These are phyloP conservation scores for Dujonia santamariae DNA, from an alignment of 1,139 yeast species.

Conservation along the genomic window DNA sequence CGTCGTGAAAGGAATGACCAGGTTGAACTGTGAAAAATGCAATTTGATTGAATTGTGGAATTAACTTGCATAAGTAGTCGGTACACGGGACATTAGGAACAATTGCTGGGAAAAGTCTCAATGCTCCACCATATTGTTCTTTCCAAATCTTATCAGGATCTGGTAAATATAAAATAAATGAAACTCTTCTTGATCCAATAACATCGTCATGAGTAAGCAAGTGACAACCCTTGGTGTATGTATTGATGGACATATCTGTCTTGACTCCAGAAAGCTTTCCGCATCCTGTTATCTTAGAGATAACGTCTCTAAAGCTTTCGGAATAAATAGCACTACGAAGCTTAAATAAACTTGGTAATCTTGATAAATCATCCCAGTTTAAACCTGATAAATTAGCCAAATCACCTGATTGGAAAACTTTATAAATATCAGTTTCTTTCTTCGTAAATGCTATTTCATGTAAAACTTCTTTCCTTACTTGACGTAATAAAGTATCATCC, in stretches of 20 bases:
- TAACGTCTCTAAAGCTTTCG: slow-evolving; percentile 72
- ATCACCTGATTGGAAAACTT: slow-evolving; percentile 93
- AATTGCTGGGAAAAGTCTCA: slow-evolving; percentile 81
- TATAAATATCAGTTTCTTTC: slow-evolving; percentile 96
- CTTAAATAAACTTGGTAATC: slow-evolving; percentile 71
- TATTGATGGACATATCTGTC: slow-evolving; percentile 90
- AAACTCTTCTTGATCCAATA: slow-evolving; percentile 89
- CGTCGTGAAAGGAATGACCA: slow-evolving; percentile 95
- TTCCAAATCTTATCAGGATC: slow-evolving; percentile 91
- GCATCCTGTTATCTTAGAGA: slow-evolving; percentile 81
- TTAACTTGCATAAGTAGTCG: slow-evolving; percentile 65
- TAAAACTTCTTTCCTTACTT: slow-evolving; percentile 81
- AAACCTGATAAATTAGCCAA: slow-evolving; percentile 89
- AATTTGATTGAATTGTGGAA: slow-evolving; percentile 93
- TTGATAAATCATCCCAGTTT: slow-evolving; percentile 67
- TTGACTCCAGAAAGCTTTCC: slow-evolving; percentile 87
- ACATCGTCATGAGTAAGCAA: slow-evolving; percentile 95
- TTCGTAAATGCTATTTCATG: slow-evolving; percentile 83
- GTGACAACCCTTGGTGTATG: slow-evolving; percentile 92
- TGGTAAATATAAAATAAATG: slow-evolving; percentile 88
- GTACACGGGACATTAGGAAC: slow-evolving; percentile 88
- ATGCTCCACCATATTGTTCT: slow-evolving; percentile 85
- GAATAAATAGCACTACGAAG: slow-evolving; percentile 86
- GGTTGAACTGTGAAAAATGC: slow-evolving; percentile 97
- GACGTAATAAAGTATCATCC: slow-evolving; percentile 70